Evolutionary conservation across 257 asterid species (phyloP), one percentile per base, ranked within the genome.

Genomic region (Craterostigma plantagineum): DNA sequence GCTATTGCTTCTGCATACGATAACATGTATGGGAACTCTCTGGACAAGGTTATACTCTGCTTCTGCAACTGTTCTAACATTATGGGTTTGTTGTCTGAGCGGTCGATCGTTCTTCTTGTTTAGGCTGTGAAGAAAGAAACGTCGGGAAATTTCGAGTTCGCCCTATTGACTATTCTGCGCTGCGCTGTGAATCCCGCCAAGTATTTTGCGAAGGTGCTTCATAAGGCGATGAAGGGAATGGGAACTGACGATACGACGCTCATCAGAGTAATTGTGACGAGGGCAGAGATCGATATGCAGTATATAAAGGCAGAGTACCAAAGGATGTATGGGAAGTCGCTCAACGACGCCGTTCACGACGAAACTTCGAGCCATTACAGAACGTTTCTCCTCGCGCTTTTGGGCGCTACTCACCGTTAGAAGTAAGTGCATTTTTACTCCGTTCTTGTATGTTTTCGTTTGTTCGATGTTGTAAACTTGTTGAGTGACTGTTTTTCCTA

Each of bases 261-360:
- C 16, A 71, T 42, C 38, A 68, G 99, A 53, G 57, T 72, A 33
- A 66, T 90, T 49, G 87, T 72, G 46, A 83, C 99, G 0, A 70
- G 99, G 55, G 63, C 94, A 4, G 99, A 90, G 71, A 77, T 83
- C 3, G 99, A 90, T 50, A 59, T 79, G 91, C 92, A 77, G 46
- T 83, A 77, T 23, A 72, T 83, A 58, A 83, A 77, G 67, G 87
- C 73, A 37, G 94, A 79, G 56, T 90, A 90, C 59, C 75, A 67
- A 13, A 79, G 62, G 77, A 77, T 75, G 33, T 57, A 77, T 34
- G 66, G 87, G 10, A 90, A 77, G 58, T 54, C 87, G 11, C 70
- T 90, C 40, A 56, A 63, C 10, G 92, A 83, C 50, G 82, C 62
- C 4, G 77, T 90, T 39, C 68, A 52, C 34, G 59, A 80, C 1